Conservation (phyloP, 148 eudicot species). For the Pharnaceum exiguum region DNA sequence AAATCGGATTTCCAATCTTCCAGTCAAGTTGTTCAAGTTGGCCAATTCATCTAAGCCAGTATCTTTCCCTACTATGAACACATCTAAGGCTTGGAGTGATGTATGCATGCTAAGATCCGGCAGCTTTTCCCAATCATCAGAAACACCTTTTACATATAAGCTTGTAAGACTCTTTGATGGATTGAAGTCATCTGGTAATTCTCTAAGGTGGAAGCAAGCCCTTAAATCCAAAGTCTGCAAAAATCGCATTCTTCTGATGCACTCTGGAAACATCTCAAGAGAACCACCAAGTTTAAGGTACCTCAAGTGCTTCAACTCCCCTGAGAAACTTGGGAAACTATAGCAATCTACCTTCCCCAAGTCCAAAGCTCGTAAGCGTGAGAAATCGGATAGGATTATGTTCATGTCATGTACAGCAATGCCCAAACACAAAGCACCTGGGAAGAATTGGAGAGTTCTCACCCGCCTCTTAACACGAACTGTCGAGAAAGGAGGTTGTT, state of each 20-base stretch:
- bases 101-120: background rate
- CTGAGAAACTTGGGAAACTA: background rate
- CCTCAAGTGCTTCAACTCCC: slow-evolving; percentile 4
- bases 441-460: background rate
- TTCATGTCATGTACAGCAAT: background rate
- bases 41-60: background rate
- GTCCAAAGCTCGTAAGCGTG: background rate
- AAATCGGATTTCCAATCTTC: background rate
- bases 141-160: background rate
- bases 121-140: background rate
- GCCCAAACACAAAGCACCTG: background rate
- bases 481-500: background rate
- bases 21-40: background rate
- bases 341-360: background rate
- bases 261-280: background rate
- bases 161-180: background rate
- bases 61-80: background rate
- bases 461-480: background rate
- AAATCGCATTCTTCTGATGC: background rate
- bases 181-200: background rate
- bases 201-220: background rate
- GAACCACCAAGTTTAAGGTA: background rate
- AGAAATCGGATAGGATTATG: background rate
- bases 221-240: background rate
- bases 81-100: background rate